Base-by-base conservation (phyloP, 1,284 basidiomycete species). In the Heterobasidion occidentale region DNA sequence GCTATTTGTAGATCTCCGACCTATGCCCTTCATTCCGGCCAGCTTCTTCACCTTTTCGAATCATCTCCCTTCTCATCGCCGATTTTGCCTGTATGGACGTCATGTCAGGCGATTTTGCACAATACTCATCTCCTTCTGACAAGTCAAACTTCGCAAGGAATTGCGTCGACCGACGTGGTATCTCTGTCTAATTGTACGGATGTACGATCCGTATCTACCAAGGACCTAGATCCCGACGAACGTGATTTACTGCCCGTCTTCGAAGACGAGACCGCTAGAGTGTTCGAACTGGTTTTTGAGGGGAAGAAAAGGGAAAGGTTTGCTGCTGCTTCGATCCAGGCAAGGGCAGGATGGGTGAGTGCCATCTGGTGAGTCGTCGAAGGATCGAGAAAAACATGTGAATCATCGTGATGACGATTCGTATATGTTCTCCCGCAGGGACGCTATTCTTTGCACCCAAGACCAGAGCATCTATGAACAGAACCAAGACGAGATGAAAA, bases 301-400 rank as follows among this genome's bases (percentile, higher is more conserved):
- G 79, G 73, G 9, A 68, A 72, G 36, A 68, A 68, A 2, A 71
- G 70, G 54, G 83, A 87, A 64, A 79, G 73, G 55, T 88, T 90
- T 65, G 85, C 83, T 1, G 79, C 78, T 1, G 65, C 68, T 7
- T 81, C 81, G 38, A 76, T 80, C n/a, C 75, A 77, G 58, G 83
- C 86, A 56, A 72, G 87, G 53, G 85, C 85, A 7, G 74, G 74
- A 17, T 90, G 87, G 87, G 77, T 90, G 54, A 84, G 80, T 62
- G 77, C 79, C 4, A 80, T 89, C 53, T 90, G 87, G 87, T 86
- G 66, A 61, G 74, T 67, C n/a, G 9, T 20, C 44, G 11, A 4
- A 27, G 6, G 17, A 33, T 51, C 33, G 9, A 48, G 12, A 19
- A 27, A 48, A 19, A 20, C n/a, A 33, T 33, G 3, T 17, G 27